Conservation (phyloP, 2,329 filamentous ascomycete species). For the Aspergillus aculeatus region DNA sequence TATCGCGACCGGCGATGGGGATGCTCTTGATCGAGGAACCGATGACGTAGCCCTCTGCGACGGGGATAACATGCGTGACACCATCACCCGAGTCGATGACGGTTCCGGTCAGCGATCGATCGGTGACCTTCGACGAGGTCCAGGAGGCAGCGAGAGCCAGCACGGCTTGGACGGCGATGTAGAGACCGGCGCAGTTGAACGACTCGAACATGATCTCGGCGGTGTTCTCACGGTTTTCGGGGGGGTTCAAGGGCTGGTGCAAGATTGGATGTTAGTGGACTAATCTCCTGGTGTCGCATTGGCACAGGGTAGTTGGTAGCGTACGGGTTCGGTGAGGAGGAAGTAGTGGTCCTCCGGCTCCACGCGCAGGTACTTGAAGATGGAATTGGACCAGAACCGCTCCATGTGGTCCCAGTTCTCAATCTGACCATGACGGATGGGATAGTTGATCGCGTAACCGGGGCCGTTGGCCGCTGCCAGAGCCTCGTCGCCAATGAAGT, state of each 20-base stretch:
- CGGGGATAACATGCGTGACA: constrained; percentile 98
- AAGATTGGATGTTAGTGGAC: not conserved
- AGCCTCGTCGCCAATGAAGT: constrained; percentile 97
- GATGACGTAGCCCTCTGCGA: constrained; percentile 98
- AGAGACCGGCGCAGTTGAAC: constrained; percentile 98
- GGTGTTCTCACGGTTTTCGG: constrained; percentile 97
- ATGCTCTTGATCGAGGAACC: constrained; percentile 99
- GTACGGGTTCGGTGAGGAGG: constrained; percentile 91
- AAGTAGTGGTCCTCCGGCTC: constrained; percentile 99
- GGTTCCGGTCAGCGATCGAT: constrained; percentile 91
- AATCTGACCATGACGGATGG: constrained; percentile 95
- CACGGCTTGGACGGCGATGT: constrained; percentile 97
- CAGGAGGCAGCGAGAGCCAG: constrained; percentile 94
- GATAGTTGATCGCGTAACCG: constrained; percentile 95
- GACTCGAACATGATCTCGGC: constrained; percentile 99
- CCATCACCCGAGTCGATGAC: constrained; percentile 98
- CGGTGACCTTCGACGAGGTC: constrained; percentile 97
- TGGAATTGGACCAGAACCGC: constrained; percentile 99
- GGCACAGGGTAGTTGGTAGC: constrained; percentile 27
- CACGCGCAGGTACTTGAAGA: constrained; percentile 98
- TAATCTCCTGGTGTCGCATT: not conserved
- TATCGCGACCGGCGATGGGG: constrained; percentile 94
- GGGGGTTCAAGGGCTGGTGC: constrained; percentile 83
- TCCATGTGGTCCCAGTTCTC: constrained; percentile 99
- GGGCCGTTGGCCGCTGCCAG: constrained; percentile 79